Percentiles rank a stretch among this genome's conserved stretches.
Conservation (phyloP, 140 eudicot species). For the Oenanthe javanica region DNA sequence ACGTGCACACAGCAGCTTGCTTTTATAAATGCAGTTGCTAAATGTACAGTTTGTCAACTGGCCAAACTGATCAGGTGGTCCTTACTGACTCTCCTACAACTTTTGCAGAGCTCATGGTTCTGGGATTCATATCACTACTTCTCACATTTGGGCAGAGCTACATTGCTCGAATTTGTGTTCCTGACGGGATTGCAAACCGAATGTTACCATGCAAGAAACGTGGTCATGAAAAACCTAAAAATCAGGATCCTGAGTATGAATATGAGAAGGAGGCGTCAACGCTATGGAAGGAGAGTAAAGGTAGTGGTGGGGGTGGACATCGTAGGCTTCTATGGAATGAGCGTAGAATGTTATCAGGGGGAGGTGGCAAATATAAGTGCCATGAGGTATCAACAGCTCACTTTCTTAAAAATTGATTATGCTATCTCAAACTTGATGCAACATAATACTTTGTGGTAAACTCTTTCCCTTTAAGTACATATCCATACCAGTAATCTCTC, state of each 20-base stretch:
- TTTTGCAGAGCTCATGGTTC: constrained; percentile 84
- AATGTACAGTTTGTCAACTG: background rate
- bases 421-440: background rate
- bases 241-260: background rate
- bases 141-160: constrained; percentile 67
- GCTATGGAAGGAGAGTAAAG: background rate
- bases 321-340: constrained; percentile 56
- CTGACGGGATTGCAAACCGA: constrained; percentile 39
- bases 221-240: background rate
- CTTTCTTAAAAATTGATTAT: background rate
- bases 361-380: constrained; percentile 30
- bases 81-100: constrained; percentile 6
- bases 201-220: constrained; percentile 65
- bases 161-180: constrained; percentile 62
- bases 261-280: background rate
- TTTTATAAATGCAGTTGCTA: constrained; percentile 8
- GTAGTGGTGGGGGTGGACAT: constrained; percentile 13
- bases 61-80: background rate
- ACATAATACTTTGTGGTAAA: background rate
- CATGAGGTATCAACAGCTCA: constrained; percentile 23
- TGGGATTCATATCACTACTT: constrained; percentile 79
- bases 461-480: background rate
- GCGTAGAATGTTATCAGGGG: constrained; percentile 43
- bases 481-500: background rate
- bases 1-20: background rate